phyloP scores from a whole-genome alignment of 176 grass and related monocot species.

The Themeda triandra region DNA sequence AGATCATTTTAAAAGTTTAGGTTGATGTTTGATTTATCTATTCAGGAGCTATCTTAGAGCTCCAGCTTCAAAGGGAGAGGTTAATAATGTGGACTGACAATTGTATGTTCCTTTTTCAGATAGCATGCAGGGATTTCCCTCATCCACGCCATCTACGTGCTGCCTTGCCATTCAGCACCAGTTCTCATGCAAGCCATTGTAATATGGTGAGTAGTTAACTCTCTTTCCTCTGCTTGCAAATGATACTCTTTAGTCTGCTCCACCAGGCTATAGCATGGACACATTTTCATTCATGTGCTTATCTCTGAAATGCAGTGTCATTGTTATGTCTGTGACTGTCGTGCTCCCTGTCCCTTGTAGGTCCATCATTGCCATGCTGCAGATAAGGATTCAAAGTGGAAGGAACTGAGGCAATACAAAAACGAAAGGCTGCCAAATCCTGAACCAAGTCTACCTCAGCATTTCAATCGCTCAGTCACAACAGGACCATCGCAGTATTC shows the following conservation, averaged over 20 bases:
- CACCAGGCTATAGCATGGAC: not conserved
- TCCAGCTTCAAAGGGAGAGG: not conserved
- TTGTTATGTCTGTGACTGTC: constrained; percentile 87
- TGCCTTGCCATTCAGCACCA: constrained; percentile 54
- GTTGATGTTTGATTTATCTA: not conserved
- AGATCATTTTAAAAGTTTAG: not conserved
- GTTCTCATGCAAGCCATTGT: constrained; percentile 64
- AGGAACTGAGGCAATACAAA: constrained; percentile 48
- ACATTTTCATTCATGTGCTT: constrained; percentile 19
- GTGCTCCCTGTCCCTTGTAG: constrained; percentile 68
- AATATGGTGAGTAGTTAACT: constrained; percentile 55
- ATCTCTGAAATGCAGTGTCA: constrained; percentile 72
- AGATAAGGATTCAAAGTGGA: constrained; percentile 65
- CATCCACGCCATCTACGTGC: constrained; percentile 85
- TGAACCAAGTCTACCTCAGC: not conserved
- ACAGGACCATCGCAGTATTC: not conserved
- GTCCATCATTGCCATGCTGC: constrained; percentile 79
- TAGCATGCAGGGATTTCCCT: constrained; percentile 93
- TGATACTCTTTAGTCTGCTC: not conserved
- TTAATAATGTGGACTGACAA: constrained; percentile 1
- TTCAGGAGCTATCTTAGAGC: constrained; percentile 6
- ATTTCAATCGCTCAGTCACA: not conserved
- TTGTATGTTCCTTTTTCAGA: constrained; percentile 41
- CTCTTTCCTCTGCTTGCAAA: not conserved
- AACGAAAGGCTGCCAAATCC: not conserved